Evolutionary conservation across 176 grass and related monocot genomes (phyloP).

Genomic region (Oryza rufipogon): DNA sequence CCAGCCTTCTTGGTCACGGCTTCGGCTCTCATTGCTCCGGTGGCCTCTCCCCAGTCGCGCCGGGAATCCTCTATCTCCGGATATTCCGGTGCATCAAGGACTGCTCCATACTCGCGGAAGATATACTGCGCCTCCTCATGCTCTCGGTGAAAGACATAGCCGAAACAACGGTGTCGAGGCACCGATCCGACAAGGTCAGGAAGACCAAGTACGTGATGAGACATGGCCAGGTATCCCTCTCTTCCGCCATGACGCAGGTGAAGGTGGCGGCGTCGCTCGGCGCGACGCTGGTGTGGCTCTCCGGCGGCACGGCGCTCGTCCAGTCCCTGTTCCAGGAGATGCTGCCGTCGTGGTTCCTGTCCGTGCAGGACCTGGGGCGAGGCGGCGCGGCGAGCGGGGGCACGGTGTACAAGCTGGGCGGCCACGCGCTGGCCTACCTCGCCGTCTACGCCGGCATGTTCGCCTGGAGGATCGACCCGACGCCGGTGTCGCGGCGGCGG

Average conservation of each 20-base stretch:
- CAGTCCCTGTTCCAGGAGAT: slow-evolving; percentile 93
- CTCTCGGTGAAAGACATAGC: slow-evolving; percentile 85
- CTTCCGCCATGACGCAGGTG: slow-evolving; percentile 68
- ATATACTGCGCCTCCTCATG: slow-evolving; percentile 78
- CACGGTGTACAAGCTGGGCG: slow-evolving; percentile 65
- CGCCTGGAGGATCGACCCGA: slow-evolving; percentile 80
- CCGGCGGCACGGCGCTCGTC: slow-evolving; percentile 73
- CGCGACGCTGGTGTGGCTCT: slow-evolving; percentile 84
- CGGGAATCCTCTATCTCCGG: slow-evolving; percentile 91
- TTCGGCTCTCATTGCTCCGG: slow-evolving; percentile 88
- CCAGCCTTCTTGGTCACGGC: slow-evolving; percentile 91
- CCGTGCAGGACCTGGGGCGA: slow-evolving; percentile 60
- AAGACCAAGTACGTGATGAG: slow-evolving; percentile 67
- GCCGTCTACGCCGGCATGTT: slow-evolving; percentile 85
- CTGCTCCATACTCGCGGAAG: slow-evolving; percentile 76
- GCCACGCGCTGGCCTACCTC: slow-evolving; percentile 73
- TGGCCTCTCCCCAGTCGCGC: slow-evolving; percentile 86
- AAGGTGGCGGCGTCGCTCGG: slow-evolving; percentile 77
- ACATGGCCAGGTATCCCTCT: slow-evolving; percentile 74
- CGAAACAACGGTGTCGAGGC: slow-evolving; percentile 51
- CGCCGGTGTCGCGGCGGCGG: slow-evolving; percentile 60
- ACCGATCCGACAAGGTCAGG: slow-evolving; percentile 58
- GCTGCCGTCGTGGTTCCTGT: slow-evolving; percentile 90
- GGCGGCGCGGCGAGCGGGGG: slow-evolving; percentile 54
- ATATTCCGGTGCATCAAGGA: slow-evolving; percentile 94